A percentile compares a stretch with the other conserved stretches of the same genome.
phyloP scores from a whole-genome alignment of 768 basidiomycete species.

The Fomitopsis pulvina region DNA sequence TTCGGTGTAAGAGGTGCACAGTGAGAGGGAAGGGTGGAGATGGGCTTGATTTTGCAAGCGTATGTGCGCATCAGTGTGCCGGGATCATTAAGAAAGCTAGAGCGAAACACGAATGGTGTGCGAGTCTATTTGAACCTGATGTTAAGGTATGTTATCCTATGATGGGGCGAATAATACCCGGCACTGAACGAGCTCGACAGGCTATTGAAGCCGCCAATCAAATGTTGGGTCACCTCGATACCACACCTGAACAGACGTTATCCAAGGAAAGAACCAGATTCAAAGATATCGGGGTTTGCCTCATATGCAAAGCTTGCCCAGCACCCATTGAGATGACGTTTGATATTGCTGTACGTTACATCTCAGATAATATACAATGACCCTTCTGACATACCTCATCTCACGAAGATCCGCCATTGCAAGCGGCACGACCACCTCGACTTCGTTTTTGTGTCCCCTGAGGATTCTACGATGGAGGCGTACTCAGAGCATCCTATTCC shows the following conservation, averaged over 20 bases:
- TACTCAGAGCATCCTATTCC: conserved; percentile 14
- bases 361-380: not conserved
- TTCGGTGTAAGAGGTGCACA: conserved; percentile 49
- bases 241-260: conserved; percentile 32
- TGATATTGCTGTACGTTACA: conserved; percentile 33
- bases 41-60: conserved; percentile 47
- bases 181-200: conserved; percentile 25
- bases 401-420: conserved; percentile 51
- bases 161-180: not conserved
- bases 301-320: conserved; percentile 46
- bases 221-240: conserved; percentile 26
- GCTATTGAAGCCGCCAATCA: conserved; percentile 38
- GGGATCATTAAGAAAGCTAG: conserved; percentile 20
- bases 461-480: conserved; percentile 4
- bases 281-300: conserved; percentile 22
- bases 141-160: conserved; percentile 34
- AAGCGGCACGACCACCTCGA: conserved; percentile 55
- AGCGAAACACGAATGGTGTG: conserved; percentile 35
- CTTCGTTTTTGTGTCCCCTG: conserved; percentile 27
- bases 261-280: conserved; percentile 16
- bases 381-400: not conserved
- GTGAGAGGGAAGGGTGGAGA: conserved; percentile 29
- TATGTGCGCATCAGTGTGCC: conserved; percentile 54
- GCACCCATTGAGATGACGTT: conserved; percentile 43
- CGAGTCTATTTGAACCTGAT: conserved; percentile 51